Evolutionary conservation across 2,329 filamentous ascomycete genomes (phyloP).

Genomic region (Parastagonospora nodorum): DNA sequence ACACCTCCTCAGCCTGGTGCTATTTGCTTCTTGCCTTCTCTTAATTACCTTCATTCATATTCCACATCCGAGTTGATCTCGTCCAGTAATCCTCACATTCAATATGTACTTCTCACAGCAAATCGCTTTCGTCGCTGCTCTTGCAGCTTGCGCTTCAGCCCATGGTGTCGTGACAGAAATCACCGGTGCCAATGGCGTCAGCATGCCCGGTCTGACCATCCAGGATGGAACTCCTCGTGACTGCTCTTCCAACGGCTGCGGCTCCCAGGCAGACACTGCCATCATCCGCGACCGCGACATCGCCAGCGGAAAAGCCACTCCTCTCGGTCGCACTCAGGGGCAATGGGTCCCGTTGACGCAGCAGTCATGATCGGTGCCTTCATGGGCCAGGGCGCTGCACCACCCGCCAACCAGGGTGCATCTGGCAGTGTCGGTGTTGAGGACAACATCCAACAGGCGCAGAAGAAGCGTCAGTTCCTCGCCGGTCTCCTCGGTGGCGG

Average conservation of each 20-base stretch:
- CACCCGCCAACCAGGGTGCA: constrained; percentile 39
- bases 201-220: constrained; percentile 66
- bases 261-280: constrained; percentile 69
- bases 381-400: constrained; percentile 52
- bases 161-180: constrained; percentile 64
- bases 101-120: constrained; percentile 37
- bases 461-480: constrained; percentile 40
- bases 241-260: constrained; percentile 63
- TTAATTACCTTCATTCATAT: constrained; percentile 1
- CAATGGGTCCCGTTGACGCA: constrained; percentile 66
- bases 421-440: constrained; percentile 38
- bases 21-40: constrained; percentile 14
- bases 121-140: constrained; percentile 27
- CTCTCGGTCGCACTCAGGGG: constrained; percentile 67
- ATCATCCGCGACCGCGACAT: constrained; percentile 70
- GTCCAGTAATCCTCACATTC: constrained; percentile 1
- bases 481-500: constrained; percentile 40
- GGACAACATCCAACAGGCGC: constrained; percentile 32
- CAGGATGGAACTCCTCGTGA: constrained; percentile 71
- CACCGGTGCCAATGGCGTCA: constrained; percentile 65
- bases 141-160: constrained; percentile 54
- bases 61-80: constrained; percentile 23
- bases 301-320: constrained; percentile 56
- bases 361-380: constrained; percentile 64
- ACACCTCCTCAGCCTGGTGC: constrained; percentile 25